Percentiles rank a stretch among this genome's conserved stretches.
Conservation (phyloP, 495 filamentous ascomycete species). For the Tuber borchii region DNA sequence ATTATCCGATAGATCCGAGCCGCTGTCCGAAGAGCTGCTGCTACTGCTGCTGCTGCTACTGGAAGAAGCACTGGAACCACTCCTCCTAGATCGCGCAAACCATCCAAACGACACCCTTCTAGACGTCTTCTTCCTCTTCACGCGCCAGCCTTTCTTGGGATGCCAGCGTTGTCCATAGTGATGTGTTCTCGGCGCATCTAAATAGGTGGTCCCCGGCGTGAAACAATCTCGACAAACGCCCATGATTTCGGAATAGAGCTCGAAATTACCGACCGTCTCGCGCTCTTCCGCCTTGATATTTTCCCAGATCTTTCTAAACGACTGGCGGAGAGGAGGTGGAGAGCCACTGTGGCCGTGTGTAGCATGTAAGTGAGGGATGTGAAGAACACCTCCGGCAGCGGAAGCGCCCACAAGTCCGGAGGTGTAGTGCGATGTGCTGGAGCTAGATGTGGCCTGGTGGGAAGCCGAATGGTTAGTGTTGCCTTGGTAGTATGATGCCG, state of each 20-base stretch:
- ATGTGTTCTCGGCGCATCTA: slow-evolving; percentile 61
- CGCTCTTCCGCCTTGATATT: slow-evolving; percentile 47
- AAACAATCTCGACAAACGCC: slow-evolving; percentile 66
- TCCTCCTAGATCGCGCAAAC: slow-evolving; percentile 14
- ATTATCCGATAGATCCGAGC: slow-evolving; percentile 25
- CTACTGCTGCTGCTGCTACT: slow-evolving; percentile 22
- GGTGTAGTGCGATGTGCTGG: slow-evolving; percentile 11
- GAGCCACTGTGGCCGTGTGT: slow-evolving; percentile 30
- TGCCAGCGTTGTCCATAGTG: slow-evolving; percentile 46
- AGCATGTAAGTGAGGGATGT: slow-evolving; percentile 15
- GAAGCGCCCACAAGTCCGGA: slow-evolving; percentile 8
- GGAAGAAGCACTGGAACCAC: not conserved
- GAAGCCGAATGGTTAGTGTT: slow-evolving; percentile 4
- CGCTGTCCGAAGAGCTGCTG: slow-evolving; percentile 17
- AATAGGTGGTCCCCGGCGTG: slow-evolving; percentile 54
- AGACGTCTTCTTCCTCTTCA: slow-evolving; percentile 17
- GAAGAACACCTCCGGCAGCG: slow-evolving; percentile 5
- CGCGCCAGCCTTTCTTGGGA: slow-evolving; percentile 20
- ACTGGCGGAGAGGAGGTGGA: slow-evolving; percentile 31
- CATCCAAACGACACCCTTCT: slow-evolving; percentile 20
- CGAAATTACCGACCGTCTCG: slow-evolving; percentile 62
- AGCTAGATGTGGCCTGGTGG: not conserved
- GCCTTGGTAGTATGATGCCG: slow-evolving; percentile 18
- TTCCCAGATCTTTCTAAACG: slow-evolving; percentile 31
- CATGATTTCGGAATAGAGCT: slow-evolving; percentile 67